Conservation (phyloP, 2,329 filamentous ascomycete genomes). For the Aspergillus spinulosporus region DNA sequence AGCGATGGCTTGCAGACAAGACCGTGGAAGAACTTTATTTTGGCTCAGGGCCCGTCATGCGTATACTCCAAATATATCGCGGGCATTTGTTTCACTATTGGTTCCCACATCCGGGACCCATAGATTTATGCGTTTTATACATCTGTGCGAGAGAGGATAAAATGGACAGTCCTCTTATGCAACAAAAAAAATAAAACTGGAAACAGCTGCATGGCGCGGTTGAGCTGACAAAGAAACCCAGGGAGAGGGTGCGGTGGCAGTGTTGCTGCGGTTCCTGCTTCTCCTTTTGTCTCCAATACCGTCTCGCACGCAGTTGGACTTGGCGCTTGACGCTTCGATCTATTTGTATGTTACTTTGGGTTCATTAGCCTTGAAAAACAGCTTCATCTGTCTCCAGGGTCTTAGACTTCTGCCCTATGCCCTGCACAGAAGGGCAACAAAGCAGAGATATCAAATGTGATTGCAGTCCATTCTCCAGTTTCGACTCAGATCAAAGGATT, state of each 20-base stretch:
- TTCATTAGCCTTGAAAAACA: not conserved
- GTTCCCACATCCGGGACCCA: not conserved
- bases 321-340: not conserved
- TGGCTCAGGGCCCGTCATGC: not conserved
- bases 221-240: constrained; percentile 6
- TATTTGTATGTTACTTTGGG: not conserved
- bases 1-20: not conserved
- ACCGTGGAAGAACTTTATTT: not conserved
- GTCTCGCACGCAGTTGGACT: not conserved
- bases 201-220: constrained; percentile 5
- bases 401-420: not conserved
- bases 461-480: not conserved
- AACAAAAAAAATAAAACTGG: not conserved
- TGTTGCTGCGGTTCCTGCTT: constrained; percentile 8
- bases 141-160: not conserved
- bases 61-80: not conserved
- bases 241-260: constrained; percentile 4
- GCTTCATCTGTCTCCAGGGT: not conserved
- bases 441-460: not conserved
- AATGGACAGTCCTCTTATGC: not conserved
- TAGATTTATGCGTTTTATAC: not conserved
- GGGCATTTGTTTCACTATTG: not conserved
- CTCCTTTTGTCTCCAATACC: constrained; percentile 5
- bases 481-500: constrained; percentile 4
- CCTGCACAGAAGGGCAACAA: not conserved